A percentile compares a stretch with the other conserved stretches of the same genome.
These are phyloP conservation scores for Cercospora berteroae DNA, from an alignment of 2,329 filamentous ascomycete genomes.

Conservation along the genomic window DNA sequence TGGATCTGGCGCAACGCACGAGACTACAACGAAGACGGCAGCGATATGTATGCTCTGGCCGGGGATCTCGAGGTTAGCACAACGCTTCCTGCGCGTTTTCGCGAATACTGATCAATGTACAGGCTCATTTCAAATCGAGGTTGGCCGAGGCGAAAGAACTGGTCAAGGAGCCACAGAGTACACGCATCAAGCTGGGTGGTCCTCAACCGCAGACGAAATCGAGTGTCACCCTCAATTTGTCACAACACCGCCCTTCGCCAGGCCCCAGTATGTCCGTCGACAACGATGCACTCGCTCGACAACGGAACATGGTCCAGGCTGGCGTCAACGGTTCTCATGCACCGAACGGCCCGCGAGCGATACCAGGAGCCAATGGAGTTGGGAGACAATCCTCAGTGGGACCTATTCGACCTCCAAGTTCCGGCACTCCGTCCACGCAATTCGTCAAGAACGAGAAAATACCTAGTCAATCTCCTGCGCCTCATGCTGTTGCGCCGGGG, in stretches of 20 bases:
- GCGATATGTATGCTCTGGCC: constrained; percentile 75
- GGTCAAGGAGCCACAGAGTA: constrained; percentile 69
- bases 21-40: constrained; percentile 88
- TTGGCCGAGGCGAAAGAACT: constrained; percentile 69
- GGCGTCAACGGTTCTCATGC: constrained; percentile 44
- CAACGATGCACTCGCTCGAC: constrained; percentile 53
- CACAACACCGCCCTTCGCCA: constrained; percentile 38
- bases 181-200: constrained; percentile 71
- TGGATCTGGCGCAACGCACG: constrained; percentile 85
- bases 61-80: constrained; percentile 70
- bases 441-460: constrained; percentile 44
- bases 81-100: not conserved
- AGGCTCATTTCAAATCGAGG: constrained; percentile 68
- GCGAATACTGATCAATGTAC: constrained; percentile 16
- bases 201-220: constrained; percentile 42
- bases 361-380: constrained; percentile 31
- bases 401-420: constrained; percentile 40
- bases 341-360: constrained; percentile 32
- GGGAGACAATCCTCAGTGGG: constrained; percentile 34
- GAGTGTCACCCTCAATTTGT: constrained; percentile 40
- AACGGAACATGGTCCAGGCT: constrained; percentile 52
- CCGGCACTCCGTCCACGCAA: constrained; percentile 30
- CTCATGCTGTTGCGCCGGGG: constrained; percentile 34
- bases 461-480: constrained; percentile 45
- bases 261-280: constrained; percentile 54